These are phyloP conservation scores for Lunasporangiospora selenospora DNA, from an alignment of 192 early-diverging fungal species.

Conservation along the genomic window DNA sequence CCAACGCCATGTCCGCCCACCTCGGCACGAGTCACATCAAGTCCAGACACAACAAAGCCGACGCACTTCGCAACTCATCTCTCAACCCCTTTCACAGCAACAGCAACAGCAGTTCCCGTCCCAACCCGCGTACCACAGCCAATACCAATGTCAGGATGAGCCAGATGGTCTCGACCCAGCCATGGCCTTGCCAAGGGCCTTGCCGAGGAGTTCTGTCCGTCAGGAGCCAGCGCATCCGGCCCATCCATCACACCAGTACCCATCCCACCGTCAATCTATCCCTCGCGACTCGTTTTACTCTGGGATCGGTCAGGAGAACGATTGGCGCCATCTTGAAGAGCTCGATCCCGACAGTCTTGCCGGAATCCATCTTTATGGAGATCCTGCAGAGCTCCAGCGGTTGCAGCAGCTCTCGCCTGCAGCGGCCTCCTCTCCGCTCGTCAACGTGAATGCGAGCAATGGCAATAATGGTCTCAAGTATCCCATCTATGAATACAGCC, in stretches of 20 bases:
- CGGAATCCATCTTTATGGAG: slow-evolving; percentile 34
- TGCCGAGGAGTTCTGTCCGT: slow-evolving; percentile 19
- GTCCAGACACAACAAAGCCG: slow-evolving; percentile 2
- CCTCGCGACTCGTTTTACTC: slow-evolving; percentile 42
- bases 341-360: slow-evolving; percentile 32
- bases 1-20: no score
- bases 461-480: no score
- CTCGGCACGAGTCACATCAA: no score
- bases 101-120: neutral
- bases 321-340: slow-evolving; percentile 35
- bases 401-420: slow-evolving; percentile 9
- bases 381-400: slow-evolving; percentile 12
- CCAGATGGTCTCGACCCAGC: slow-evolving; percentile 38
- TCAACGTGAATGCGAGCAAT: no score
- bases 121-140: neutral
- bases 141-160: neutral
- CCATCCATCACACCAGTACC: no score
- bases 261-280: slow-evolving; percentile 5
- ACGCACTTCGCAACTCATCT: slow-evolving; percentile 15
- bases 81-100: slow-evolving; percentile 8
- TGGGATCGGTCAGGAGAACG: slow-evolving; percentile 39
- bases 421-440: slow-evolving; percentile 9
- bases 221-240: no score
- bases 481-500: slow-evolving; percentile 22
- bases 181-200: slow-evolving; percentile 37